Evolutionary conservation across 2,329 filamentous ascomycete species (phyloP), one percentile per base, ranked within the genome.

Genomic region (Aspergillus transmontanensis): DNA sequence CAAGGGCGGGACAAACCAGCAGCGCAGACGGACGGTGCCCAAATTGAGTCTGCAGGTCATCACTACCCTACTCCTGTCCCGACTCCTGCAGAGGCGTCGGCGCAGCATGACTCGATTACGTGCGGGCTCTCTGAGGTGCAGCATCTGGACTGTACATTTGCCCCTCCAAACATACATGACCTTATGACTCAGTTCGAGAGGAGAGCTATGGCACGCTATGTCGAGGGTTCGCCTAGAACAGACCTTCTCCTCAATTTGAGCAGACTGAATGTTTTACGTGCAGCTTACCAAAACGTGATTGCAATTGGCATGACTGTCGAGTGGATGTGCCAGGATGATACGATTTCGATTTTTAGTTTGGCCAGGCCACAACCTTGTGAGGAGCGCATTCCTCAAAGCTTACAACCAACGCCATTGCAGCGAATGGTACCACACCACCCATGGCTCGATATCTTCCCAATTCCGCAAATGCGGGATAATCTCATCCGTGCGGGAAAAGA

Each of bases 381-480:
- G 43, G 11, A 26, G 14, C 6, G 5, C 43, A 46, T 23, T 14
- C 43, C 43, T 14, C n/a, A 5, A 5, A 46, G 43, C 12, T 46
- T 46, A 23, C 43, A 16, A 6, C 43, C 43, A 23, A 46, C 43
- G 6, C n/a, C 21, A 21, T 46, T 46, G 43, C 43, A 46, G 21
- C 12, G 43, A 23, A 23, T 9, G 9, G 21, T 46, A 5, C 43
- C 43, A 10, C 43, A 46, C 21, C 43, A 46, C 14, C 43, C 43
- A 46, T 46, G 43, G 43, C 43, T 46, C 23, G 43, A 46, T 23
- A 14, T 46, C 6, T 46, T 46, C 43, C 43, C 43, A 1, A 12
- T 46, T 23, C 43, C 43, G 14, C 43, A 60, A 30, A 73, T 80
- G 71, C 67, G 79, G n/a, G 76, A 80, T 56, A 75, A 73, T 55